phyloP scores from a whole-genome alignment of 225 moss, liverwort and hornwort species.

The Pseudisothecium myosuroides region DNA sequence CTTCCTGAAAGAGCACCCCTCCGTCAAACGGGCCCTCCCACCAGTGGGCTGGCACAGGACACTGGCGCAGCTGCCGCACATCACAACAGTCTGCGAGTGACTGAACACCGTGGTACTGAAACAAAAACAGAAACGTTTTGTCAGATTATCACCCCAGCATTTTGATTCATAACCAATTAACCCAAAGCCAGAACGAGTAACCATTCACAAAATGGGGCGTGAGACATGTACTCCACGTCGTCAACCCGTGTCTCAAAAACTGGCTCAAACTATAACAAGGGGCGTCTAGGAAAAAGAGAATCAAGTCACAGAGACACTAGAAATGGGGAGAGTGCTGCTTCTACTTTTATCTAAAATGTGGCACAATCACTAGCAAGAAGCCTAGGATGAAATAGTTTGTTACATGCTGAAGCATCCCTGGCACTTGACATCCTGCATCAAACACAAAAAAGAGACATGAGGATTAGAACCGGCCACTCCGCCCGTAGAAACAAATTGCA shows the following conservation, averaged over 20 bases:
- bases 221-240: constrained; percentile 1
- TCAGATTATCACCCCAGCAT: neutral
- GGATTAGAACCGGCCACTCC: neutral
- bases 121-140: neutral
- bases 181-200: neutral
- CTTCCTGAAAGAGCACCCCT: neutral
- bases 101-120: neutral
- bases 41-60: neutral
- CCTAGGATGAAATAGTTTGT: neutral
- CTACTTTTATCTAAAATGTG: constrained; percentile 6
- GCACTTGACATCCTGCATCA: constrained; percentile 50
- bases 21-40: neutral
- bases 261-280: constrained; percentile 19
- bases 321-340: neutral
- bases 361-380: constrained; percentile 8
- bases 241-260: constrained; percentile 10
- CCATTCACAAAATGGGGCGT: constrained; percentile 15
- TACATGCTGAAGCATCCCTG: constrained; percentile 67
- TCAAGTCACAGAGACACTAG: constrained; percentile 10
- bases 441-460: neutral
- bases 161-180: neutral
- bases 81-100: neutral
- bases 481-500: neutral
- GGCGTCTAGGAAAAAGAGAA: neutral
- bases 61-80: neutral